These are phyloP conservation scores for Acanthamoeba castellanii DNA, from an alignment of 208 protist genomes.

Conservation along the genomic window DNA sequence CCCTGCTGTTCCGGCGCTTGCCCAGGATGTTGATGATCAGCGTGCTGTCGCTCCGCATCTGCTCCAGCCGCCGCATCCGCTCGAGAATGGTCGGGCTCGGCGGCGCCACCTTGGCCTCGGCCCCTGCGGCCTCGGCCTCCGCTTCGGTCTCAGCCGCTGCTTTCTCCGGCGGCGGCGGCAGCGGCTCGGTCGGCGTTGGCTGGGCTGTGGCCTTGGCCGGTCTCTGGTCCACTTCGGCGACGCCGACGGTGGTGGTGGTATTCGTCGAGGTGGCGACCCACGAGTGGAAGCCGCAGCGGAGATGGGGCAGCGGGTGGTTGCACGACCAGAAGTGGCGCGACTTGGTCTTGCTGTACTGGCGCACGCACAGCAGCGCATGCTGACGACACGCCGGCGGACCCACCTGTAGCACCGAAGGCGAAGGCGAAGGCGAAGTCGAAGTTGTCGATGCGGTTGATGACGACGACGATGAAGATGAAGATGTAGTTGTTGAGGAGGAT, in stretches of 20 bases:
- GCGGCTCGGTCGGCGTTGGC: background rate
- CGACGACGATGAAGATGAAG: background rate
- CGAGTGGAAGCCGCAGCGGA: constrained; percentile 49
- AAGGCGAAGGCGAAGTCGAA: background rate
- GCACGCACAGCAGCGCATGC: background rate
- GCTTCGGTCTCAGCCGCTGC: background rate
- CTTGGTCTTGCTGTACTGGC: constrained; percentile 33
- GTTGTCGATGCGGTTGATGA: background rate
- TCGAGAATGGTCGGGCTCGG: constrained; percentile 36
- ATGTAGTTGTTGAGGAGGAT: background rate
- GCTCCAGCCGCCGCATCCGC: constrained; percentile 28
- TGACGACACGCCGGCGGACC: background rate
- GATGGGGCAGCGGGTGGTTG: constrained; percentile 34
- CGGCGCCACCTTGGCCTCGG: background rate
- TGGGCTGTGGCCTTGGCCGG: background rate
- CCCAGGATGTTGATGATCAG: constrained; percentile 15
- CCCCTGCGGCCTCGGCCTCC: background rate
- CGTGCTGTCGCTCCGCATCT: constrained; percentile 1
- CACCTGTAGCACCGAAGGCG: background rate
- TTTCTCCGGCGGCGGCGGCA: background rate
- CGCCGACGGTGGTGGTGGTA: background rate
- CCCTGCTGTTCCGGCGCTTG: background rate
- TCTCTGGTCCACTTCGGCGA: background rate
- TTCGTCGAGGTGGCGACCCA: background rate
- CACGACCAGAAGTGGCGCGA: constrained; percentile 5